A percentile compares a stretch with the other conserved stretches of the same genome.
phyloP scores from a whole-genome alignment of 805 yeast species.

The Hanseniaspora occidentalis region DNA sequence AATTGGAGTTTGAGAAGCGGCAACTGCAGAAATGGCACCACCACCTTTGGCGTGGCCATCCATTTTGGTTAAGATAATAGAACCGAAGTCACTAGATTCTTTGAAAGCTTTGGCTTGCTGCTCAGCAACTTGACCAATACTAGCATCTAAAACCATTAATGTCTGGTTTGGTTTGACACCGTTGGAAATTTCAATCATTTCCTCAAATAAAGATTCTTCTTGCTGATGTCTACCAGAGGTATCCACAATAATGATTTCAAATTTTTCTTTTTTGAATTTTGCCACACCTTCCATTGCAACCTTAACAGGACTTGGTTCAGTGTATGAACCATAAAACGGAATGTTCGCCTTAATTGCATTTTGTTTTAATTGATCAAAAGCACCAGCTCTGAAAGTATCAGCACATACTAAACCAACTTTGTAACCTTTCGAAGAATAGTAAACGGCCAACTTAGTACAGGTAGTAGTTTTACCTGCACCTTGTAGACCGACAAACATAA shows the following conservation, averaged over 20 bases:
- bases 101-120: constrained; percentile 89
- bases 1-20: constrained; percentile 91
- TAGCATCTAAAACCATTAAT: constrained; percentile 93
- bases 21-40: constrained; percentile 98
- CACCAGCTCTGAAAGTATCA: constrained; percentile 99
- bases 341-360: constrained; percentile 91
- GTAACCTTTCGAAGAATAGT: constrained; percentile 84
- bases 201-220: constrained; percentile 80
- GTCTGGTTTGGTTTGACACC: constrained; percentile 92
- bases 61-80: constrained; percentile 89
- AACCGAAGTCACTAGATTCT: constrained; percentile 86
- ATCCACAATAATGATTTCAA: constrained; percentile 89
- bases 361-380: constrained; percentile 95
- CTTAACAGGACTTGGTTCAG: constrained; percentile 89
- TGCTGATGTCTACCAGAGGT: constrained; percentile 98
- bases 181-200: constrained; percentile 85
- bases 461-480: constrained; percentile 99
- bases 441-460: constrained; percentile 92
- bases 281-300: constrained; percentile 88
- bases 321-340: constrained; percentile 89
- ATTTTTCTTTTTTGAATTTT: constrained; percentile 79
- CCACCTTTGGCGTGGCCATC: constrained; percentile 99
- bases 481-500: constrained; percentile 97
- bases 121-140: constrained; percentile 98
- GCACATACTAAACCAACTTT: constrained; percentile 97